Base-by-base conservation (phyloP, 768 basidiomycete genomes). In the Trametes elegans region DNA sequence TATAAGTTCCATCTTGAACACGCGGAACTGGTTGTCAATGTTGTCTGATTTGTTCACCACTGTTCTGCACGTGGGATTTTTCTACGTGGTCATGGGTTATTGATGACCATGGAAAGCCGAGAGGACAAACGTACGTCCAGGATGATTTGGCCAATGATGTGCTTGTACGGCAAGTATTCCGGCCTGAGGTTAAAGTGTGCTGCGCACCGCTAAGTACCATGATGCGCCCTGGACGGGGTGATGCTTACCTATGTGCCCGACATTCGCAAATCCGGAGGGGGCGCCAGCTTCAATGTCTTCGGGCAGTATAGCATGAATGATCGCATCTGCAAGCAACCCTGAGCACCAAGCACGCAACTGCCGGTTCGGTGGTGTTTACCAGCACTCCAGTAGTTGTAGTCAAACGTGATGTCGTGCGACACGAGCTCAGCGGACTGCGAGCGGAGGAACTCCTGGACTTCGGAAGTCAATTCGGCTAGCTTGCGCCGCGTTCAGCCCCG, bases 1-100 rank as follows among this genome's bases (percentile, higher is more conserved):
- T 35, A 99, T 76, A 6, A 98, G 76, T 63, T 99, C 97, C 97
- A 99, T 98, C 62, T 89, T 79, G 70, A 99, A 99, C 60, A 94
- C 88, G 18, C 97, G 85, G 68, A 94, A 99, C 67, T 87, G 77
- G 24, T 77, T 83, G 65, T 93, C 84, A 49, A 98, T 98, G 34
- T 71, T 83, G 61, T 95, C 83, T 31, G 97, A 73, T 71, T 98
- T 99, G 75, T 99, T 98, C 35, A 99, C 94, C 2, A 98, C 93
- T 0, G 96, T 98, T 63, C 79, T 79, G 35, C 96, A 76, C 21
- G 73, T 73, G 19, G 79, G 79, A 23, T 93, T 94, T 90, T 99
- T 98, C 94, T 97, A 60, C n/a, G n/a, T n/a, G n/a, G n/a, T n/a
- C n/a, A n/a, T n/a, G n/a, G n/a, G n/a, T n/a, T n/a, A n/a, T n/a